Percentiles rank a stretch among this genome's conserved stretches.
These are phyloP conservation scores for Penicillium sp. DNA, from an alignment of 2,329 filamentous ascomycete species.

Conservation along the genomic window DNA sequence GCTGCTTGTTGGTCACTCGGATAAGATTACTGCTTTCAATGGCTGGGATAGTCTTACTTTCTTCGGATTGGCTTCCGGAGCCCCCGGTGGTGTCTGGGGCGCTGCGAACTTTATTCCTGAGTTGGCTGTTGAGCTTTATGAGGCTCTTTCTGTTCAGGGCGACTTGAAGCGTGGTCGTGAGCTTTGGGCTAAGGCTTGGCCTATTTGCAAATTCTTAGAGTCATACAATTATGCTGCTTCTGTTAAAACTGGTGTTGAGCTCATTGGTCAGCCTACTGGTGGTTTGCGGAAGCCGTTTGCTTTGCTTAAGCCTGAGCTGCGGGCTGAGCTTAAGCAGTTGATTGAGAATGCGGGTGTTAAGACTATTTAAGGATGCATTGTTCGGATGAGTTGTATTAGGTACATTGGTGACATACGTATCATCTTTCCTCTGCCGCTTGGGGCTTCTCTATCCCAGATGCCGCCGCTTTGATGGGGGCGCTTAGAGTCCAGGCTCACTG, in stretches of 20 bases:
- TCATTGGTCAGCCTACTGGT: conserved; percentile 49
- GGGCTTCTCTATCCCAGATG: too few relatives aligned
- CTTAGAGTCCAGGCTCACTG: too few relatives aligned
- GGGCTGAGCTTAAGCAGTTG: conserved; percentile 37
- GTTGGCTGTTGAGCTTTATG: conserved; percentile 49
- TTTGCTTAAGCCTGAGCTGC: conserved; percentile 35
- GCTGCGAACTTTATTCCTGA: conserved; percentile 54
- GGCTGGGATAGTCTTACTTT: conserved; percentile 58
- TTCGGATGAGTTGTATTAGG: not conserved
- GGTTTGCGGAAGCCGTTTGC: conserved; percentile 53
- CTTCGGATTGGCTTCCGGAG: conserved; percentile 53
- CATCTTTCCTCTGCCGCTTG: too few relatives aligned
- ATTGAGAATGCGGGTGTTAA: conserved; percentile 44
- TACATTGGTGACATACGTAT: not conserved
- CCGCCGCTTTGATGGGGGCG: too few relatives aligned
- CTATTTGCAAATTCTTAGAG: conserved; percentile 54
- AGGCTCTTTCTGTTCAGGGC: conserved; percentile 45
- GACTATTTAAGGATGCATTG: conserved; percentile 19
- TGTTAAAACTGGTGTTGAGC: conserved; percentile 53
- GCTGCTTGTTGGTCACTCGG: conserved; percentile 45
- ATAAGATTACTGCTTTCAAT: conserved; percentile 52
- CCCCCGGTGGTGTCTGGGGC: conserved; percentile 53
- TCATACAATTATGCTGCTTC: conserved; percentile 49
- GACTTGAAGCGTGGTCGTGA: conserved; percentile 48
- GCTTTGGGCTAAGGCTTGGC: conserved; percentile 52